Conservation (phyloP, 805 yeast genomes). For the Suhomyces canberraensis region DNA sequence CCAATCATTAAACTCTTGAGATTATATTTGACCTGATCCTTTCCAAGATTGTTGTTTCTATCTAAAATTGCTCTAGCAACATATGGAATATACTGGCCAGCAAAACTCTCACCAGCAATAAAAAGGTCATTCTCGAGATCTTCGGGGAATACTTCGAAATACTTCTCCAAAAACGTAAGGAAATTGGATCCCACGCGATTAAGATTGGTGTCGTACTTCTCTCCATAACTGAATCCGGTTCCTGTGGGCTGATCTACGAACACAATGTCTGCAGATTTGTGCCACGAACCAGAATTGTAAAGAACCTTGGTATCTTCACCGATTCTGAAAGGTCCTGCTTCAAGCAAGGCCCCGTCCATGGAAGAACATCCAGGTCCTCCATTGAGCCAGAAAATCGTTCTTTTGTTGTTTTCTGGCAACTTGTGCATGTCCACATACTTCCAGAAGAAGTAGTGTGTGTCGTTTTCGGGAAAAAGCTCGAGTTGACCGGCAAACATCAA, state of each 20-base stretch:
- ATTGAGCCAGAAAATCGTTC: slow-evolving; percentile 81
- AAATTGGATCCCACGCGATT: slow-evolving; percentile 60
- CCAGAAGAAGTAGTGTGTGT: slow-evolving; percentile 76
- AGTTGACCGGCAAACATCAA: slow-evolving; percentile 67
- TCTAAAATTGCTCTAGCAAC: slow-evolving; percentile 62
- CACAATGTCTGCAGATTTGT: slow-evolving; percentile 68
- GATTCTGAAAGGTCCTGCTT: slow-evolving; percentile 83
- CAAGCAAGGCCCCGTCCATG: slow-evolving; percentile 95
- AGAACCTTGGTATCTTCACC: slow-evolving; percentile 39
- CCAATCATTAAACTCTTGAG: slow-evolving; percentile 75
- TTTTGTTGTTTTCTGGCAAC: slow-evolving; percentile 32
- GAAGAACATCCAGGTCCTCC: slow-evolving; percentile 99
- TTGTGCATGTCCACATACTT: slow-evolving; percentile 44
- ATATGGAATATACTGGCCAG: slow-evolving; percentile 95
- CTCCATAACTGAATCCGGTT: slow-evolving; percentile 78
- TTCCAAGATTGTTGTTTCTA: slow-evolving; percentile 31
- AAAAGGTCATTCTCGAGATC: slow-evolving; percentile 61
- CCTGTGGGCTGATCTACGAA: slow-evolving; percentile 95
- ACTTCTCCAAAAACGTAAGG: slow-evolving; percentile 60
- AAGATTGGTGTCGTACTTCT: slow-evolving; percentile 52
- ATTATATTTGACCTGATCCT: slow-evolving; percentile 26
- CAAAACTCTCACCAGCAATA: slow-evolving; percentile 93
- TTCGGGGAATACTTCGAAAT: slow-evolving; percentile 70
- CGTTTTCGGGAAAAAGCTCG: slow-evolving; percentile 49
- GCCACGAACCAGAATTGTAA: slow-evolving; percentile 79